Percentiles rank a stretch among this genome's conserved stretches.
Conservation (phyloP, 1,284 basidiomycete genomes). For the Lentinula novae-zelandiae region DNA sequence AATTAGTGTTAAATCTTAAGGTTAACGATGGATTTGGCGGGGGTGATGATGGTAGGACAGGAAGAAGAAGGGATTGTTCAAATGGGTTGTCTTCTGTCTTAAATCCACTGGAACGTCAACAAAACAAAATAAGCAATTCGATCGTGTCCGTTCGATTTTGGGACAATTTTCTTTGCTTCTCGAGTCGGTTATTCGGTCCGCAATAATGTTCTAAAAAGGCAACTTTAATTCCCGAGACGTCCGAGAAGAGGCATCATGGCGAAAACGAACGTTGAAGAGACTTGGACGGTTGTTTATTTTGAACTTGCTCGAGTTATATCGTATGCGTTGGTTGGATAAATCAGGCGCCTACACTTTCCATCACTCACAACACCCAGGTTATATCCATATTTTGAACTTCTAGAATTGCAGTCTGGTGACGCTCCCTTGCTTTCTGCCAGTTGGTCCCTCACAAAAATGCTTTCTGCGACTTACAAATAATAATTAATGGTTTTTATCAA, state of each 20-base stretch:
- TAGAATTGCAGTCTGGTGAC: too few species aligned
- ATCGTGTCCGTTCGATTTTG: background rate
- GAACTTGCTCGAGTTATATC: too few species aligned
- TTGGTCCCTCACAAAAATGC: too few species aligned
- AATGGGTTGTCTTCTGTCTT: background rate
- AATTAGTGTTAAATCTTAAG: constrained; percentile 7
- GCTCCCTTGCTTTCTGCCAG: too few species aligned
- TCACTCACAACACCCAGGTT: too few species aligned
- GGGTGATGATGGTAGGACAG: constrained; percentile 13
- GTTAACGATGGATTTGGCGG: constrained; percentile 1
- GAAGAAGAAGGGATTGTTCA: constrained; percentile 4
- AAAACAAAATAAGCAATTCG: background rate
- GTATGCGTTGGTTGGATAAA: too few species aligned
- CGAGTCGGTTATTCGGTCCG: background rate
- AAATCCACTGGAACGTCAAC: background rate
- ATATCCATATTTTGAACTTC: too few species aligned
- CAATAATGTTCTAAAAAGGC: background rate
- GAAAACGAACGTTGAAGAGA: background rate
- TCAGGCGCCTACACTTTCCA: too few species aligned
- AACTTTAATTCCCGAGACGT: background rate
- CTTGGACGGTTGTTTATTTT: background rate
- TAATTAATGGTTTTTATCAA: too few species aligned
- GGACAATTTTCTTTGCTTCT: background rate
- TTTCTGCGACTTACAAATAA: too few species aligned
- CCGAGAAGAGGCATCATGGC: background rate